A percentile compares a stretch with the other conserved stretches of the same genome.
These are phyloP conservation scores for Botrytis fragariae DNA, from an alignment of 2,329 filamentous ascomycete genomes.

Conservation along the genomic window DNA sequence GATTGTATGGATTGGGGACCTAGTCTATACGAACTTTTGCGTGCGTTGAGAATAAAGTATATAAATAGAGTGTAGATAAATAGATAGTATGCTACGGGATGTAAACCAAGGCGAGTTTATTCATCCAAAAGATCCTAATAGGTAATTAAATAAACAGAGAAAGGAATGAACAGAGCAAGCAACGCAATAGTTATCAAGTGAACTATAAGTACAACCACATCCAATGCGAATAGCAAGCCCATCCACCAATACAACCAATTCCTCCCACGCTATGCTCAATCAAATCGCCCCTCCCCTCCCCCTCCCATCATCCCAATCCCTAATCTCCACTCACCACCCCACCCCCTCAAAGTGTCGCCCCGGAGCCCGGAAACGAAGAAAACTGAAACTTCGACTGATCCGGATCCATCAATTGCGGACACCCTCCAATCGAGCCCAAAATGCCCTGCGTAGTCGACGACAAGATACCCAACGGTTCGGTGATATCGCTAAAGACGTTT, in stretches of 20 bases:
- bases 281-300: neutral
- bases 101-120: neutral
- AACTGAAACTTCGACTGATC: neutral
- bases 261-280: neutral
- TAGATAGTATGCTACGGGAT: neutral
- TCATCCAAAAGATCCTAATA: neutral
- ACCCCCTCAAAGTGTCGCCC: neutral
- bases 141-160: neutral
- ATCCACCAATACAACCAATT: neutral
- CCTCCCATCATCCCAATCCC: no score
- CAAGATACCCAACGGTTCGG: constrained; percentile 26
- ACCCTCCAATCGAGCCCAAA: neutral
- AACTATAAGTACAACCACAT: neutral
- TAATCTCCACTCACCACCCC: no score
- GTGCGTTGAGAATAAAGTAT: neutral
- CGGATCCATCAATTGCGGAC: neutral
- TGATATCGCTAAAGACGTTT: constrained; percentile 40
- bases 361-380: neutral
- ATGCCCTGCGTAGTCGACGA: neutral
- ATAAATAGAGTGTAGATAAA: neutral
- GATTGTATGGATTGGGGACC: neutral
- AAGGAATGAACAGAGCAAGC: neutral
- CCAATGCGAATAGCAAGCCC: no score
- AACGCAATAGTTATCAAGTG: neutral
- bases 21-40: neutral